Evolutionary conservation across 306 rosid genomes (phyloP).

Genomic region (Prunus salicina): DNA sequence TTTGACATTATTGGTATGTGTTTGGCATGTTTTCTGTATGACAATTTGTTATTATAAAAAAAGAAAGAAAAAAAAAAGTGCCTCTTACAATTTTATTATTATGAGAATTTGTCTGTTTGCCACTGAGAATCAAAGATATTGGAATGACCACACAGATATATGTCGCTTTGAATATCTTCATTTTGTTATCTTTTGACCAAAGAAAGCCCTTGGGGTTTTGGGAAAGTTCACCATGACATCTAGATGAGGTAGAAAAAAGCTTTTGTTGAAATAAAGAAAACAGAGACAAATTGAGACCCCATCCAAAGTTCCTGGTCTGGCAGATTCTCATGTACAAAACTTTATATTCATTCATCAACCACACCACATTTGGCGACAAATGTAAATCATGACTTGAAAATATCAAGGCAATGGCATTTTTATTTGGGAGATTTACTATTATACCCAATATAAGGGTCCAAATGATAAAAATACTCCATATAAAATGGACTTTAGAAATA

Average conservation of each 20-base stretch:
- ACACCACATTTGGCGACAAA: neutral
- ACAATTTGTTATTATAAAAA: no score
- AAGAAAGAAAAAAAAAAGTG: neutral
- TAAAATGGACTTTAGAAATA: no score
- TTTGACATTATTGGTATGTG: neutral
- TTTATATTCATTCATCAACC: neutral
- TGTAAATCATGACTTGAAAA: no score
- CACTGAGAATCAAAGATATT: neutral
- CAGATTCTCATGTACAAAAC: neutral
- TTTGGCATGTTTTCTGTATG: neutral
- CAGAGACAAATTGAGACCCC: neutral
- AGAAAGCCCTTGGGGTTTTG: neutral
- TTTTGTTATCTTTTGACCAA: neutral
- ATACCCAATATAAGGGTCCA: no score
- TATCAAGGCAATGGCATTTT: no score
- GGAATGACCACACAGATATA: neutral
- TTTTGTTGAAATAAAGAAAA: neutral
- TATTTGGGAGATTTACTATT: no score
- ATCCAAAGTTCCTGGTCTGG: neutral
- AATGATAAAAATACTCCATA: no score
- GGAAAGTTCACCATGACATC: no score
- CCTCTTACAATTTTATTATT: neutral
- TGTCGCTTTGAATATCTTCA: constrained; percentile 2
- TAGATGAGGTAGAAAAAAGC: no score
- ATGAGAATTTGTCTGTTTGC: neutral